Evolutionary conservation across 495 filamentous ascomycete species (phyloP).

Genomic region (Penicillium pulvis): DNA sequence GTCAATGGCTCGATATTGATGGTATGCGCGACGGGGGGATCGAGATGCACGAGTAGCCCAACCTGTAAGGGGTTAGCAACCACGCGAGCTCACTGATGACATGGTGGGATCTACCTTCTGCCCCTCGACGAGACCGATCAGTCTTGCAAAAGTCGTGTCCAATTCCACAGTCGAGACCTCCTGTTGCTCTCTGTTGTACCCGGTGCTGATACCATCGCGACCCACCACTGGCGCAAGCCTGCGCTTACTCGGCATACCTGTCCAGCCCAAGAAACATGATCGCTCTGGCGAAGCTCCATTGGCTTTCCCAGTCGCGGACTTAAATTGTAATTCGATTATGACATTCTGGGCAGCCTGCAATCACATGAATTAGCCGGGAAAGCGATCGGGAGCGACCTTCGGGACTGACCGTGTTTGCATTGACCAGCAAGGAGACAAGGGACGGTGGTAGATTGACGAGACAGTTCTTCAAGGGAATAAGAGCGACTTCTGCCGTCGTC

Average conservation of each 20-base stretch:
- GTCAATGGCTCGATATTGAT: conserved; percentile 96
- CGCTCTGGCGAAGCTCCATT: conserved; percentile 53
- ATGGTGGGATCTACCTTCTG: conserved; percentile 66
- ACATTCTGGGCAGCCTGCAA: conserved; percentile 87
- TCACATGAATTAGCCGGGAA: conserved; percentile 19
- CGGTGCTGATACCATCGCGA: conserved; percentile 67
- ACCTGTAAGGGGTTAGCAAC: conserved; percentile 50
- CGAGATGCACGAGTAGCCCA: conserved; percentile 73
- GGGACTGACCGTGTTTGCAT: conserved; percentile 77
- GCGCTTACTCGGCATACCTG: conserved; percentile 91
- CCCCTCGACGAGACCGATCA: conserved; percentile 78
- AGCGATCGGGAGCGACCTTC: conserved; percentile 2
- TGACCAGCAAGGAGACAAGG: conserved; percentile 77
- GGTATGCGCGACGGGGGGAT: conserved; percentile 86
- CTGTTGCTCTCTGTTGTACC: conserved; percentile 68
- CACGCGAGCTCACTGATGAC: conserved; percentile 12
- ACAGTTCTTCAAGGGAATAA: conserved; percentile 87
- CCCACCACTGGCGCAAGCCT: conserved; percentile 71
- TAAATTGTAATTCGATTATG: conserved; percentile 82
- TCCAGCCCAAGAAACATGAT: conserved; percentile 90
- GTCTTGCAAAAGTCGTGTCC: conserved; percentile 83
- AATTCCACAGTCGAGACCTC: conserved; percentile 79
- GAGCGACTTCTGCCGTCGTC: conserved; percentile 72
- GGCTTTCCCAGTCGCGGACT: conserved; percentile 42
- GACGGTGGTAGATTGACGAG: conserved; percentile 91